Conservation (phyloP, 805 yeast species). For the Barnettozyma wickerhamii region DNA sequence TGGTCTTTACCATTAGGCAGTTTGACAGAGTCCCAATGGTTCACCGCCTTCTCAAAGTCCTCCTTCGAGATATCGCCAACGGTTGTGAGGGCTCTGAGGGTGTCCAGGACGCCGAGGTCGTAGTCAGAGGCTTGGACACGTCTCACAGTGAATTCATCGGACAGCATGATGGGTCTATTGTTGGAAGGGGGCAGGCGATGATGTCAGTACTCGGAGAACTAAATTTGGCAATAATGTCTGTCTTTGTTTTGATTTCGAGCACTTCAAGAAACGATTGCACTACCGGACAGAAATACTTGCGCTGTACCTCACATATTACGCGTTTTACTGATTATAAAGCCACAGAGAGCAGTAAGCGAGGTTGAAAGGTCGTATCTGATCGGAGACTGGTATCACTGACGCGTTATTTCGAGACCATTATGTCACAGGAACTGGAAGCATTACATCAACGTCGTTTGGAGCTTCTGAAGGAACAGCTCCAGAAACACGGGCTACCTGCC, state of each 20-base stretch:
- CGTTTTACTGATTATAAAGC: too few species aligned
- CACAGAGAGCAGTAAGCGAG: too few species aligned
- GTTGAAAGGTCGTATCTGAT: too few species aligned
- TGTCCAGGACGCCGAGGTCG: conserved; percentile 55
- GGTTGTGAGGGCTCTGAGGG: conserved; percentile 67
- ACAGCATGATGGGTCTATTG: conserved; percentile 32
- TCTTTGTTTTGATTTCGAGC: too few species aligned
- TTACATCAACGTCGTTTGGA: background rate
- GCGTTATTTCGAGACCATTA: background rate
- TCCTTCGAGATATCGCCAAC: conserved; percentile 66
- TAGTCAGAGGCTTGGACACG: conserved; percentile 53
- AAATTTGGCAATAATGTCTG: too few species aligned
- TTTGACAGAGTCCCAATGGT: conserved; percentile 49
- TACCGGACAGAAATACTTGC: too few species aligned
- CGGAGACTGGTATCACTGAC: too few species aligned
- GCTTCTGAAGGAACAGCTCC: background rate
- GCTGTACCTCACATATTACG: too few species aligned
- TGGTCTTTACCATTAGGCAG: conserved; percentile 16
- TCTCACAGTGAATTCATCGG: conserved; percentile 69
- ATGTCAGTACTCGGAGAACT: too few species aligned
- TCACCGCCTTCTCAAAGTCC: conserved; percentile 47
- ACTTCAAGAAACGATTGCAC: too few species aligned
- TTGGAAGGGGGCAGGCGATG: too few species aligned
- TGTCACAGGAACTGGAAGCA: background rate
- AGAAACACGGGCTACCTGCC: background rate